A percentile compares a stretch with the other conserved stretches of the same genome.
Conservation (phyloP, 345 rosid genomes). For the Crucihimalaya himalaica region DNA sequence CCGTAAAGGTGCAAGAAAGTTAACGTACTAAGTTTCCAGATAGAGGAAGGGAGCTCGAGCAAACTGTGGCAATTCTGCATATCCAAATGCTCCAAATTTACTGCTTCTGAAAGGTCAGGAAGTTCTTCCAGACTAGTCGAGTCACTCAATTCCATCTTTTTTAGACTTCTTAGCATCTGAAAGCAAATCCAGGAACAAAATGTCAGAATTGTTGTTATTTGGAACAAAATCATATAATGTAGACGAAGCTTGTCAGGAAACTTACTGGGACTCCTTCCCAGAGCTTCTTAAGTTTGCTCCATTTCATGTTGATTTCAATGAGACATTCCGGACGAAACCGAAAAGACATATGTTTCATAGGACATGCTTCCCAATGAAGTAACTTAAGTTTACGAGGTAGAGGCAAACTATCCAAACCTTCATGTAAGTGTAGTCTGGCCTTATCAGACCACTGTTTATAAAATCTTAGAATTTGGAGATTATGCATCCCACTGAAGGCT, state of each 20-base stretch:
- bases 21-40: constrained; percentile 4
- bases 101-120: constrained; percentile 30
- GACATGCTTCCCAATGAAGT: constrained; percentile 23
- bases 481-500: constrained; percentile 6
- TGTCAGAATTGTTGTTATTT: background rate
- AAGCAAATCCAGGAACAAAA: background rate
- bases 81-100: constrained; percentile 10
- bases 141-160: constrained; percentile 1
- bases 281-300: constrained; percentile 25
- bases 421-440: background rate
- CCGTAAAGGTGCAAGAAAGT: background rate
- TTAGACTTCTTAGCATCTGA: constrained; percentile 31
- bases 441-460: background rate
- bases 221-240: background rate
- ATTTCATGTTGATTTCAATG: background rate
- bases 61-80: constrained; percentile 25
- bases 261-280: constrained; percentile 36
- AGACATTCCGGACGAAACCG: constrained; percentile 5
- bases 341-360: background rate
- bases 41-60: constrained; percentile 6
- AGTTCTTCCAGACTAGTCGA: constrained; percentile 19
- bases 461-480: constrained; percentile 14
- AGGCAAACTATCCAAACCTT: constrained; percentile 13
- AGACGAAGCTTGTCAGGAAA: background rate
- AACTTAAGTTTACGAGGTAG: constrained; percentile 13